Evolutionary conservation across 2,329 filamentous ascomycete genomes (phyloP).

Genomic region (Trichophyton rubrum): DNA sequence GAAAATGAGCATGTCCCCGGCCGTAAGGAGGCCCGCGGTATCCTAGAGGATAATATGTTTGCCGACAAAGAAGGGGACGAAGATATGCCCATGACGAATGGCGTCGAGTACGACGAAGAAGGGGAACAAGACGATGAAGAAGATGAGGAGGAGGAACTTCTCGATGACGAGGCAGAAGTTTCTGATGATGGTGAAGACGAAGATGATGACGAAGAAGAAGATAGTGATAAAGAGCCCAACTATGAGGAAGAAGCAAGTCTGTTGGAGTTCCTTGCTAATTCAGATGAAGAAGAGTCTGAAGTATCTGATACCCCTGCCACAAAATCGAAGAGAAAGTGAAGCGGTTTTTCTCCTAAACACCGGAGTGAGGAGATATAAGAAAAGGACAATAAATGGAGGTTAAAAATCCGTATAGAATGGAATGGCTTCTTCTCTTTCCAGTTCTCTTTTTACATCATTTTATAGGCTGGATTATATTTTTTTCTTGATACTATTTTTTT

Average conservation of each 20-base stretch:
- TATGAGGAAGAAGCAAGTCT: conserved; percentile 44
- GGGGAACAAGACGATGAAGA: conserved; percentile 35
- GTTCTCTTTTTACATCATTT: background rate
- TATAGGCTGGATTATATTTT: background rate
- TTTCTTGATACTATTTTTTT: background rate
- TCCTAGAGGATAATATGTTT: conserved; percentile 2
- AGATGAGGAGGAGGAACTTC: conserved; percentile 33
- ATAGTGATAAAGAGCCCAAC: conserved; percentile 44
- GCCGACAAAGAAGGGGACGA: conserved; percentile 47
- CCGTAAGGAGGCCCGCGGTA: conserved; percentile 18
- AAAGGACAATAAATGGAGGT: background rate
- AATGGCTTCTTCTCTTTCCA: background rate
- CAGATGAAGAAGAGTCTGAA: conserved; percentile 27
- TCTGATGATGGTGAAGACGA: conserved; percentile 31
- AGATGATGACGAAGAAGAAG: conserved; percentile 37
- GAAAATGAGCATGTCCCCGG: conserved; percentile 45
- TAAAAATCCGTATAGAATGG: background rate
- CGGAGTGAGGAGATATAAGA: background rate
- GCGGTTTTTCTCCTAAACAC: background rate
- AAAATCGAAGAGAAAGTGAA: background rate
- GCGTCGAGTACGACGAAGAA: conserved; percentile 33
- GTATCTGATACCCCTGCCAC: background rate
- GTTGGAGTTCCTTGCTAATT: conserved; percentile 37
- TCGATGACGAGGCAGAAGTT: conserved; percentile 35
- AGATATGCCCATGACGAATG: conserved; percentile 45